Conservation (phyloP, 768 basidiomycete species). For the Sporobolomyces roseus region DNA sequence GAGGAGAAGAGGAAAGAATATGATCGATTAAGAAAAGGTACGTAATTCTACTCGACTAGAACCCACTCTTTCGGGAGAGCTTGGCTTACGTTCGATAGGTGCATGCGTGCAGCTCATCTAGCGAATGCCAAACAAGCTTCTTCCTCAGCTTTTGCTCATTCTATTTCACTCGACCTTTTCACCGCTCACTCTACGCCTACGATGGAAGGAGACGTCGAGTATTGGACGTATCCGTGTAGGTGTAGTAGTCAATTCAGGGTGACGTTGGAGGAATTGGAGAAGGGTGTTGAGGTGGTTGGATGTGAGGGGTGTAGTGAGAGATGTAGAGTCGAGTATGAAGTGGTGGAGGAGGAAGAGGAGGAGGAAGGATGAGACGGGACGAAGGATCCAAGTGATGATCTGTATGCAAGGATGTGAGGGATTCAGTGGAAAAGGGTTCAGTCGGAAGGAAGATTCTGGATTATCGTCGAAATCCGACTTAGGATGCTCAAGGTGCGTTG, state of each 20-base stretch:
- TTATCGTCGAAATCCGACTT: too few species aligned
- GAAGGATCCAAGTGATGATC: too few species aligned
- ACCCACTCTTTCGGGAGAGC: too few species aligned
- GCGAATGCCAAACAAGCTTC: background rate
- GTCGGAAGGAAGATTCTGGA: too few species aligned
- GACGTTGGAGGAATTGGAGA: constrained; percentile 48
- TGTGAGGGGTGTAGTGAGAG: constrained; percentile 52
- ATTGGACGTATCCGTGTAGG: constrained; percentile 50
- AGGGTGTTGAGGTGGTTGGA: constrained; percentile 49
- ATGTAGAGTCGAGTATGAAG: constrained; percentile 50
- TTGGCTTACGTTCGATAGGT: too few species aligned
- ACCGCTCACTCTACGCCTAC: constrained; percentile 15
- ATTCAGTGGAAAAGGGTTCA: too few species aligned
- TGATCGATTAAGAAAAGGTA: constrained; percentile 15
- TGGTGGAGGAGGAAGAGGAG: constrained; percentile 23
- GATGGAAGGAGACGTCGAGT: constrained; percentile 42
- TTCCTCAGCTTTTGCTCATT: constrained; percentile 10
- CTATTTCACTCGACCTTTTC: constrained; percentile 36
- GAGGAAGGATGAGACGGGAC: background rate
- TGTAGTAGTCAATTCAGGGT: constrained; percentile 48
- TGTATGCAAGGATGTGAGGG: too few species aligned
- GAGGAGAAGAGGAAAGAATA: constrained; percentile 4
- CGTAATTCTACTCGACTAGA: background rate
- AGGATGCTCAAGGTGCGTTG: too few species aligned
- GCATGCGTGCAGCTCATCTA: constrained; percentile 9